Evolutionary conservation across 1,139 yeast genomes (phyloP), one percentile per base, ranked within the genome.

Genomic region (Kodamaea alishanica): DNA sequence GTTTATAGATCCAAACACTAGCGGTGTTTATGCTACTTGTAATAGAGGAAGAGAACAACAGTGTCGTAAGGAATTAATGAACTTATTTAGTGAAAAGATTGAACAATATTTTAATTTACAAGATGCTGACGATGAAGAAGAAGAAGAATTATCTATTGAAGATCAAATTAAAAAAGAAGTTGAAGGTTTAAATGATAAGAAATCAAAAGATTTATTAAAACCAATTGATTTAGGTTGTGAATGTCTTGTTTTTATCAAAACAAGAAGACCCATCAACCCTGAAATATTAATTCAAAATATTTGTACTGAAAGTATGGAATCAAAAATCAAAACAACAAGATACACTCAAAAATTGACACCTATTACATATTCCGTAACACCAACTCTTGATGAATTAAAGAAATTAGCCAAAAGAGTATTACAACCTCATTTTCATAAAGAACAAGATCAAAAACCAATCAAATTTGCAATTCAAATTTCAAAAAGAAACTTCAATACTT

Each of bases 11-110:
- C 95, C 96, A 0, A 81, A 81, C 36, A 84, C 95, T 46, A 67
- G 83, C 33, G 96, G 97, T 1, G 69, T 87, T 2, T 92, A 83
- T 61, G 96, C 89, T 20, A 86, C 96, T 0, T 87, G 97, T 60
- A 74, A 78, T 36, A 71, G 96, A 51, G 84, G 86, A 32, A 79
- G 82, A 48, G 96, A 90, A 60, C 72, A 75, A 42, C 79, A 76
- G 41, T 85, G 96, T 50, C 76, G 82, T 15, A 77, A 79, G 43
- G 97, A 90, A 59, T 65, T 90, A 51, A 71, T 78, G 50, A 64
- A 73, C 40, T 61, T 89, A 28, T 75, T 90, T 40, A 55, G 64
- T 39, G 73, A 77, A 37, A 79, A 79, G 46, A 63, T 77, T 10
- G 77, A 75, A 42, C 77, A 78, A 49, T 71, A 71, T 43, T 81